Evolutionary conservation across 208 protist species (phyloP).

Genomic region (Histomonas meleagridis): DNA sequence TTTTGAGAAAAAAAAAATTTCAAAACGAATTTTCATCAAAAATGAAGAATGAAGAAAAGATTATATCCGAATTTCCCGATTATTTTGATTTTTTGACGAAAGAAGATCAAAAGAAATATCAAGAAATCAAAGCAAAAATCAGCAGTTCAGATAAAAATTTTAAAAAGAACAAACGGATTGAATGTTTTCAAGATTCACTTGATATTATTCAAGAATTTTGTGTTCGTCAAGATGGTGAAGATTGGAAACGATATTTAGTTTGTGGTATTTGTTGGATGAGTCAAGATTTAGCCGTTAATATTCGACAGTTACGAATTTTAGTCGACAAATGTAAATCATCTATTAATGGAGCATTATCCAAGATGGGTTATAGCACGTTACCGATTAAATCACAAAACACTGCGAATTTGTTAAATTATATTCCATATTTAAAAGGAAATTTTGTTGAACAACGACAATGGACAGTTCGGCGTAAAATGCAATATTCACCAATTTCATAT

Average conservation of each 20-base stretch:
- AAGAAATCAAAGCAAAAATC: neutral
- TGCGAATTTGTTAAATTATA: neutral
- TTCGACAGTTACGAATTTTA: neutral
- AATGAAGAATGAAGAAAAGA: too few relatives aligned
- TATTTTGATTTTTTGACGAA: neutral
- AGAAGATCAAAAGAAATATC: neutral
- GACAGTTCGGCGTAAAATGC: neutral
- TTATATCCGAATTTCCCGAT: too few relatives aligned
- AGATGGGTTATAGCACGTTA: neutral
- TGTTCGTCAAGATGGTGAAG: neutral
- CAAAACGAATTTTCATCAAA: too few relatives aligned
- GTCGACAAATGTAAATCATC: conserved; percentile 29
- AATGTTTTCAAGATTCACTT: neutral
- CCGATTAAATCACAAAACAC: neutral
- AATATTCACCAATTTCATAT: neutral
- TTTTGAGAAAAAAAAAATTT: too few relatives aligned
- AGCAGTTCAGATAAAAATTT: neutral
- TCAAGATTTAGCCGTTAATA: neutral
- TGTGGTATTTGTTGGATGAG: conserved; percentile 6
- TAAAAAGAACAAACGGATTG: neutral
- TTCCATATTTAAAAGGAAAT: conserved; percentile 31
- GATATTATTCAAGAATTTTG: neutral
- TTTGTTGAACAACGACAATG: conserved; percentile 34
- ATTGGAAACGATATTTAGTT: neutral
- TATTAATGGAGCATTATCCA: neutral